Conservation (phyloP, 2,329 filamentous ascomycete species). For the Pseudocercospora musae region DNA sequence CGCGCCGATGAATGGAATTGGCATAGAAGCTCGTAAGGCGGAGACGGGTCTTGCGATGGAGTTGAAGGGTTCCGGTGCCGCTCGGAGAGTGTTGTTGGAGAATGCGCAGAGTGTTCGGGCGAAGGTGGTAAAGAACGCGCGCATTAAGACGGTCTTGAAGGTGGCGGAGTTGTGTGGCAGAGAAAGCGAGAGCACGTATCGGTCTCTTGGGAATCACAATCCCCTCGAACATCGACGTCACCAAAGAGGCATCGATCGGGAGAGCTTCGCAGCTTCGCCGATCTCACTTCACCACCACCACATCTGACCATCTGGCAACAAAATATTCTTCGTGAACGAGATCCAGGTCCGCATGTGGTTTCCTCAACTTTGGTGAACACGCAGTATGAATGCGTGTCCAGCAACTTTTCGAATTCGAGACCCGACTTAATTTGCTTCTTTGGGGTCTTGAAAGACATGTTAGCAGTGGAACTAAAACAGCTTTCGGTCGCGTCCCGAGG, state of each 20-base stretch:
- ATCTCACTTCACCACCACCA: background rate
- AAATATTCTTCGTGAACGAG: background rate
- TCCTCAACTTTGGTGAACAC: too few species aligned
- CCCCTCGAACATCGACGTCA: background rate
- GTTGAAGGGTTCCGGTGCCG: constrained; percentile 26
- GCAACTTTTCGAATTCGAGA: too few species aligned
- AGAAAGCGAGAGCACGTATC: background rate
- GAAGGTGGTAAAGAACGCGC: constrained; percentile 34
- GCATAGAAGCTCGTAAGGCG: constrained; percentile 56
- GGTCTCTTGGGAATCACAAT: constrained; percentile 1
- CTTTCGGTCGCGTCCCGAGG: too few species aligned
- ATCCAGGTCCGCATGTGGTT: background rate
- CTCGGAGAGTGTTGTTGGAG: constrained; percentile 43
- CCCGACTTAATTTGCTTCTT: too few species aligned
- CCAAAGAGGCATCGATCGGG: background rate
- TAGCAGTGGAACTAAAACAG: too few species aligned
- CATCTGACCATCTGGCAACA: background rate
- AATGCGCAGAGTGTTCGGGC: constrained; percentile 50
- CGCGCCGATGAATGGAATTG: constrained; percentile 74
- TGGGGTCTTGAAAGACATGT: too few species aligned
- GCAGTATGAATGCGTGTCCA: too few species aligned
- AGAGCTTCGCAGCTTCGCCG: background rate
- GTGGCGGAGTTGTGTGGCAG: background rate
- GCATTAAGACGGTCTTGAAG: background rate
- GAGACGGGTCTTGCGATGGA: constrained; percentile 33